Conservation (phyloP, 805 yeast genomes). For the Diddensiella santjacobensis region DNA sequence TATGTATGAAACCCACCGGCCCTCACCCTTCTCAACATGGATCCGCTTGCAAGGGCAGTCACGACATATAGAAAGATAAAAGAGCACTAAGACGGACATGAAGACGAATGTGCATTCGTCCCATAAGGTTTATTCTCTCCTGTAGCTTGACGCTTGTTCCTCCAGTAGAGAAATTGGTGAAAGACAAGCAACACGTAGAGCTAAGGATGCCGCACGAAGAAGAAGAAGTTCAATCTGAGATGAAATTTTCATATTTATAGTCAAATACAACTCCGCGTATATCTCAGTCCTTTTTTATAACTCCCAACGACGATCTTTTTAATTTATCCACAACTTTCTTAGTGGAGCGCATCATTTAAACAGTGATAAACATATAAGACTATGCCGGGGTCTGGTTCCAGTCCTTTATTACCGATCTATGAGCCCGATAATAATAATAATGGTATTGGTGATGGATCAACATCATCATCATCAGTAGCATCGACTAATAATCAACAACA, state of each 20-base stretch:
- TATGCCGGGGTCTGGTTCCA: background rate
- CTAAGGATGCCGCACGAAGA: slow-evolving; percentile 69
- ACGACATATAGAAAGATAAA: slow-evolving; percentile 33
- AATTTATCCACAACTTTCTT: too few species aligned
- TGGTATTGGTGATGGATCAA: too few species aligned
- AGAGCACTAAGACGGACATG: slow-evolving; percentile 62
- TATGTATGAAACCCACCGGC: slow-evolving; percentile 67
- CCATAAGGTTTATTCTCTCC: slow-evolving; percentile 59
- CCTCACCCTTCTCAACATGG: slow-evolving; percentile 41
- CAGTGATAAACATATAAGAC: too few species aligned
- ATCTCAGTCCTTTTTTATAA: too few species aligned
- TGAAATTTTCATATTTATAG: background rate
- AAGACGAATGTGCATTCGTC: slow-evolving; percentile 11
- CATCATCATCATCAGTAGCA: too few species aligned
- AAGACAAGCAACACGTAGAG: slow-evolving; percentile 69
- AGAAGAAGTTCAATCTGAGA: slow-evolving; percentile 24
- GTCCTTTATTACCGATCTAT: slow-evolving; percentile 11
- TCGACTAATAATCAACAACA: background rate
- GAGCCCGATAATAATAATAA: background rate
- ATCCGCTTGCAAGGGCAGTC: slow-evolving; percentile 39
- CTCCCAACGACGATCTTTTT: too few species aligned
- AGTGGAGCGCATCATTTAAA: too few species aligned
- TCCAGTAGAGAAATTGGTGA: slow-evolving; percentile 33
- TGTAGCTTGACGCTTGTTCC: slow-evolving; percentile 64
- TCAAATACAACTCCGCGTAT: too few species aligned